phyloP scores from a whole-genome alignment of 2,329 filamentous ascomycete species.

The Triangularia verruculosa region DNA sequence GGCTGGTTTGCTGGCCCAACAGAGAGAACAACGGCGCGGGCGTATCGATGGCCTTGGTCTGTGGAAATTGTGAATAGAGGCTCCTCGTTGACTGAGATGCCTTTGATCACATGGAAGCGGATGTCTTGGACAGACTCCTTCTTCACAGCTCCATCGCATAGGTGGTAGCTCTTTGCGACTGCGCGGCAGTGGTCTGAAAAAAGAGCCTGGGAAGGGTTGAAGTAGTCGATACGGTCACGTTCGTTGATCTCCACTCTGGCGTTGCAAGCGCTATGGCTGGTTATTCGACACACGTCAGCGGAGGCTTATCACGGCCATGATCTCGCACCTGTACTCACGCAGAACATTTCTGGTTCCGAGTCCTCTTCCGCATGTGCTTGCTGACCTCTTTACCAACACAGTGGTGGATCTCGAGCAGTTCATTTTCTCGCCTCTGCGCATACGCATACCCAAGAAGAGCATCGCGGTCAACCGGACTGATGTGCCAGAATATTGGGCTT shows the following conservation, averaged over 20 bases:
- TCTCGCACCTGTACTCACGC: too few species aligned
- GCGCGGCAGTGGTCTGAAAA: constrained; percentile 61
- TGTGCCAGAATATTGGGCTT: constrained; percentile 80
- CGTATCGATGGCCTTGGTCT: constrained; percentile 51
- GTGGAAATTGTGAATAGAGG: constrained; percentile 66
- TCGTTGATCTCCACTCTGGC: constrained; percentile 57
- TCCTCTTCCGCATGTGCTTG: constrained; percentile 73
- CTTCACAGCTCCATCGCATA: constrained; percentile 54
- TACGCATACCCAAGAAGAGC: constrained; percentile 68
- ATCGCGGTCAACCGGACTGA: constrained; percentile 73
- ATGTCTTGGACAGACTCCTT: constrained; percentile 61
- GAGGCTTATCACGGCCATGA: too few species aligned
- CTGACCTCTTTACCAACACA: constrained; percentile 78
- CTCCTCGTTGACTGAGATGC: constrained; percentile 43
- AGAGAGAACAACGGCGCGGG: constrained; percentile 64
- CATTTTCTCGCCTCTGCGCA: constrained; percentile 54
- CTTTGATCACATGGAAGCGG: constrained; percentile 51
- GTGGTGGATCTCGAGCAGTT: constrained; percentile 67
- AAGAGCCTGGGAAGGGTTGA: constrained; percentile 58
- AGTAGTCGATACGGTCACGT: constrained; percentile 67
- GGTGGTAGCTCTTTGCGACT: constrained; percentile 55
- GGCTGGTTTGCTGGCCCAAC: constrained; percentile 66
- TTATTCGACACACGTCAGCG: too few species aligned
- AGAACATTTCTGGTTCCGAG: constrained; percentile 32
- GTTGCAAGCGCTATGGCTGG: constrained; percentile 24